phyloP scores from a whole-genome alignment of 2,329 filamentous ascomycete species.

The Hirsutella thompsonii region DNA sequence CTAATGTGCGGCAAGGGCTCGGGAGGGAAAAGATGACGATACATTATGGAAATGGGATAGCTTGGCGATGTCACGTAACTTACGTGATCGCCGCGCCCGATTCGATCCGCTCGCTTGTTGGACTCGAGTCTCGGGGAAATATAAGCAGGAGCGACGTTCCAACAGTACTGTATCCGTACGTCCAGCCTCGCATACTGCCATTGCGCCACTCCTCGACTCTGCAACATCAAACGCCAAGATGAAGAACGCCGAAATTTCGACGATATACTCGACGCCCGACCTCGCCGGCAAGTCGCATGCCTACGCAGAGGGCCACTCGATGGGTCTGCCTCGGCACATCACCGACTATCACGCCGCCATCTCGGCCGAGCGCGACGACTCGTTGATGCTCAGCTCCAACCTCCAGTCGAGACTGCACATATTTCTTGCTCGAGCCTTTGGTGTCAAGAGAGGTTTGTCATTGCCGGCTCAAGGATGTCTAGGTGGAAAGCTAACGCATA shows the following conservation, averaged over 20 bases:
- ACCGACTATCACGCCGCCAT: slow-evolving; percentile 25
- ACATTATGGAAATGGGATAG: no score
- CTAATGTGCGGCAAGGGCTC: no score
- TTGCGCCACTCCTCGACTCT: no score
- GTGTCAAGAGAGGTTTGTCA: slow-evolving; percentile 24
- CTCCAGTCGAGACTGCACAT: slow-evolving; percentile 27
- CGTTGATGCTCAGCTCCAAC: slow-evolving; percentile 26
- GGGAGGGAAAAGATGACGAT: no score
- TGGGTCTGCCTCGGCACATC: slow-evolving; percentile 26
- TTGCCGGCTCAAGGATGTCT: not conserved
- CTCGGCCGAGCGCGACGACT: slow-evolving; percentile 12
- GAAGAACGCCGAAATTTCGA: not conserved
- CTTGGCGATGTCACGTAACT: no score
- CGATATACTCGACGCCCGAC: not conserved
- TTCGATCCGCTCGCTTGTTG: no score
- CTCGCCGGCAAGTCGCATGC: slow-evolving; percentile 20
- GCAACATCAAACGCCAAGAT: not conserved
- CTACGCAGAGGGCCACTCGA: slow-evolving; percentile 29
- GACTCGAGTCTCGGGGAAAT: no score
- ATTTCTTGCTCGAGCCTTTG: slow-evolving; percentile 26
- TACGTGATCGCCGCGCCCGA: no score
- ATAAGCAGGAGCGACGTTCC: no score
- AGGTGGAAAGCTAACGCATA: no score
- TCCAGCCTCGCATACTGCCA: no score
- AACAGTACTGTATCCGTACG: no score